Conservation (phyloP, 2,329 filamentous ascomycete species). For the Phialophora tarda region DNA sequence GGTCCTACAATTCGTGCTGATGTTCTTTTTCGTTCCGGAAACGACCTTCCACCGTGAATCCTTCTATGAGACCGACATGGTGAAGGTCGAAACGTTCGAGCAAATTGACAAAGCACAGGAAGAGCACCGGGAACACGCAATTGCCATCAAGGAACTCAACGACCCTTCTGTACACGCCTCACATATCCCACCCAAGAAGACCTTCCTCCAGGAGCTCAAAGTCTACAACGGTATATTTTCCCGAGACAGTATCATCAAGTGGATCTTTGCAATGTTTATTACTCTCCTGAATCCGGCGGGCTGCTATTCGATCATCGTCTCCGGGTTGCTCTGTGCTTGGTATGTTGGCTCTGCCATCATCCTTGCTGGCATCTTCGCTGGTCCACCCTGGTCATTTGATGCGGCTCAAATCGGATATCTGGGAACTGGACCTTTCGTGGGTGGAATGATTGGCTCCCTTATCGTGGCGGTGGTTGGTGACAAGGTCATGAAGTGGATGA, state of each 20-base stretch:
- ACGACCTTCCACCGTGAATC: conserved; percentile 38
- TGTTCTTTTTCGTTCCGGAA: conserved; percentile 41
- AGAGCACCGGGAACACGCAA: conserved; percentile 18
- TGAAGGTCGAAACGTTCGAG: conserved; percentile 15
- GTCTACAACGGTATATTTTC: conserved; percentile 36
- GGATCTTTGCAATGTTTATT: conserved; percentile 43
- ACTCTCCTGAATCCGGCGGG: conserved; percentile 42
- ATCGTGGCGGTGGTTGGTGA: conserved; percentile 48
- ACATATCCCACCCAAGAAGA: conserved; percentile 28
- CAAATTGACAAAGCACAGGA: conserved; percentile 20
- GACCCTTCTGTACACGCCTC: conserved; percentile 1
- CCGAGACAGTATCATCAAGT: conserved; percentile 35
- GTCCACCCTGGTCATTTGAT: conserved; percentile 42
- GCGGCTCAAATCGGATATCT: conserved; percentile 42
- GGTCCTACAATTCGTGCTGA: conserved; percentile 37
- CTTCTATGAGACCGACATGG: conserved; percentile 38
- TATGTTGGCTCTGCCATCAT: conserved; percentile 40
- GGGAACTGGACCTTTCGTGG: conserved; percentile 30
- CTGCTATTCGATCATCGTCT: conserved; percentile 38
- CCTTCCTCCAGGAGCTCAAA: conserved; percentile 35
- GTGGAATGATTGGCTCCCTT: conserved; percentile 43
- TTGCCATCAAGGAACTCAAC: conserved; percentile 17
- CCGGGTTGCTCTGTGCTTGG: conserved; percentile 39
- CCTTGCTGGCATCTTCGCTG: conserved; percentile 43
- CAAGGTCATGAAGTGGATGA: conserved; percentile 46